Base-by-base conservation (phyloP, 1,284 basidiomycete species). In the Trametes pubescens region DNA sequence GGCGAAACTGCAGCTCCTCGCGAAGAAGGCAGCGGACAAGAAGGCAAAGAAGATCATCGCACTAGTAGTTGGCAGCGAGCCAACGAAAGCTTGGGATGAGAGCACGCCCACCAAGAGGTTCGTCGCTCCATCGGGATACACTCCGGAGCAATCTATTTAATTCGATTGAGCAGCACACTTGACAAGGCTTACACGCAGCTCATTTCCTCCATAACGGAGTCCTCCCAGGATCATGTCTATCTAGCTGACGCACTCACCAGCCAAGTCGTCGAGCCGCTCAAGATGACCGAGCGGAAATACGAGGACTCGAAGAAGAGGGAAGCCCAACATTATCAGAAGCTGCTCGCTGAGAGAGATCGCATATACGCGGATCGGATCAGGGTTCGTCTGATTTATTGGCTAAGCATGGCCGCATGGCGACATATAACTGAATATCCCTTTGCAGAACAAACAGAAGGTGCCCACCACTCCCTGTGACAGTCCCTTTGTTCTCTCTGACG, bases 251-350 rank as follows among this genome's bases (percentile, higher is more conserved):
- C 78, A 6, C 73, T 93, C 26, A 82, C 75, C 13, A 76, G 80
- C 0, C 85, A 90, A 65, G 85, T 93, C 8, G 81, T 85, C 5
- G 90, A 91, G 43, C 84, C 83, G n/a, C 78, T 94, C 48, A 86
- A 81, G 68, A 76, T 69, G 4, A 74, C 92, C 11, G 90, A 88
- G 71, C 83, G 81, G 64, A 84, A 81, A 72, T 86, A 86, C 67
- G 90, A 91, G 49, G 86, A 88, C 44, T 77, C 84, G 34, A 87
- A 88, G 77, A 90, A 85, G 80, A 91, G 88, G 86, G 88, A 93
- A 80, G 79, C 84, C 58, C 81, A 82, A 65, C 90, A 88, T 74
- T 92, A 89, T 72, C 86, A 89, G 75, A 92, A 89, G 71, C 75
- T 93, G 22, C 75, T 93, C 2, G 76, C 82, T 7, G 91, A 93